Percentiles rank a stretch among this genome's conserved stretches.
These are phyloP conservation scores for Ustilago loliicola DNA, from an alignment of 1,284 basidiomycete genomes.

Conservation along the genomic window DNA sequence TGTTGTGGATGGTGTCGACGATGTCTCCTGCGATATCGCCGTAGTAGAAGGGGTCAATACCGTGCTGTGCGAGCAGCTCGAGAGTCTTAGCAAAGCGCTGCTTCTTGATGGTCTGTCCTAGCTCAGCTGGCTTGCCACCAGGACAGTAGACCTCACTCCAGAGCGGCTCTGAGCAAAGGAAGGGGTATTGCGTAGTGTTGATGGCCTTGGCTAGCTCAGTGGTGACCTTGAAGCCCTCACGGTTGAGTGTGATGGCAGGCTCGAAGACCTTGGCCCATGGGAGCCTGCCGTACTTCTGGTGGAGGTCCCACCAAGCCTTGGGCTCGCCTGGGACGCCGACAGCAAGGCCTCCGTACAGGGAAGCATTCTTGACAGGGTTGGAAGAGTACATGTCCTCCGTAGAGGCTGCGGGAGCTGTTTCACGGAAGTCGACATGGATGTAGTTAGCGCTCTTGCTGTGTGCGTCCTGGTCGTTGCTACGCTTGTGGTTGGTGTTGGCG, in stretches of 20 bases:
- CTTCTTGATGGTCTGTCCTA: constrained; percentile 63
- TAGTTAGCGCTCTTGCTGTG: constrained; percentile 59
- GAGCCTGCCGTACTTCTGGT: constrained; percentile 67
- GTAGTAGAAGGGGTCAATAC: constrained; percentile 62
- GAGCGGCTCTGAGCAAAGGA: constrained; percentile 63
- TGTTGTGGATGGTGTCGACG: constrained; percentile 53
- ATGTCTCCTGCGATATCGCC: constrained; percentile 60
- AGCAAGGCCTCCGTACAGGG: constrained; percentile 62
- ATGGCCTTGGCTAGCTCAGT: constrained; percentile 55
- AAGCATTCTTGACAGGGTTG: constrained; percentile 41
- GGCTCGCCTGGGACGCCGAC: constrained; percentile 70
- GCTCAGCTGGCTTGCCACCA: constrained; percentile 53
- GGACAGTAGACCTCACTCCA: constrained; percentile 62
- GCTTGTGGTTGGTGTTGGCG: constrained; percentile 27
- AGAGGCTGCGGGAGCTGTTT: constrained; percentile 70
- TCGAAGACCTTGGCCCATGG: constrained; percentile 65
- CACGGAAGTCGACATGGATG: constrained; percentile 72
- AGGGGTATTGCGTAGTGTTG: constrained; percentile 46
- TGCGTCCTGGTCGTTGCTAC: constrained; percentile 26
- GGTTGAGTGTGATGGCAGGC: constrained; percentile 65
- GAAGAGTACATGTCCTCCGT: constrained; percentile 70
- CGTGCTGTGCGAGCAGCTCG: constrained; percentile 49
- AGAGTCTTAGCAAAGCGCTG: constrained; percentile 56
- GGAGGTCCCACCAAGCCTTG: constrained; percentile 67
- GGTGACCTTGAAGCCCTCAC: constrained; percentile 66